Percentiles rank a stretch among this genome's conserved stretches.
phyloP scores from a whole-genome alignment of 176 grass and related monocot genomes.

The Musa troglodytarum region DNA sequence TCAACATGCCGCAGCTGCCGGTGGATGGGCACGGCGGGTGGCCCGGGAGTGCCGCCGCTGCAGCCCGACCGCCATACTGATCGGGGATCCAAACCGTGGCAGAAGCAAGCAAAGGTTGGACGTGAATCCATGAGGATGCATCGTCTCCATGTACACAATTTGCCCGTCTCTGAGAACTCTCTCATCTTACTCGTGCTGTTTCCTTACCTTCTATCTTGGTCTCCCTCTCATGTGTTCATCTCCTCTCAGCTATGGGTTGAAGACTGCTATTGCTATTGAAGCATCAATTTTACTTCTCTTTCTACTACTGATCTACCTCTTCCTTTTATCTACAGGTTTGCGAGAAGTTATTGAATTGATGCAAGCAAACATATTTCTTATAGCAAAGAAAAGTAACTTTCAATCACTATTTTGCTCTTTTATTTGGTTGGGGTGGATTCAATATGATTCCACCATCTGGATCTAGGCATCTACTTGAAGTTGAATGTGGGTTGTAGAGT shows the following conservation, averaged over 20 bases:
- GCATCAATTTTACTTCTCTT: no score
- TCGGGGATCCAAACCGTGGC: not conserved
- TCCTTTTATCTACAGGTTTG: no score
- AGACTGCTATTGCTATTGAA: no score
- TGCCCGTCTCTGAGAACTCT: not conserved
- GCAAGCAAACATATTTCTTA: no score
- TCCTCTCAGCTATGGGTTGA: not conserved
- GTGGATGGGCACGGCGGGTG: conserved; percentile 43
- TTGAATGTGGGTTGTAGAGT: no score
- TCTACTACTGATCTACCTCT: no score
- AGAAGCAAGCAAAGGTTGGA: not conserved
- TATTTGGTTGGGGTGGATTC: no score
- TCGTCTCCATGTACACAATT: not conserved
- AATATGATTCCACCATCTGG: no score
- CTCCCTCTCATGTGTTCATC: not conserved
- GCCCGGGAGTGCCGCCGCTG: conserved; percentile 11
- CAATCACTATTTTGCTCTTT: no score
- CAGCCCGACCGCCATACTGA: conserved; percentile 1
- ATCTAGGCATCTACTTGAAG: no score
- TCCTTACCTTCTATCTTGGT: not conserved
- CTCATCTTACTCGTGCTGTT: not conserved
- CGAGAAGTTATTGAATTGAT: no score
- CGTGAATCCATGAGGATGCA: not conserved
- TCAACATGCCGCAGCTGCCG: conserved; percentile 68
- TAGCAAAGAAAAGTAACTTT: no score